Evolutionary conservation across 768 basidiomycete genomes (phyloP), one percentile per base, ranked within the genome.

Genomic region (Pulveroboletus ravenelii): DNA sequence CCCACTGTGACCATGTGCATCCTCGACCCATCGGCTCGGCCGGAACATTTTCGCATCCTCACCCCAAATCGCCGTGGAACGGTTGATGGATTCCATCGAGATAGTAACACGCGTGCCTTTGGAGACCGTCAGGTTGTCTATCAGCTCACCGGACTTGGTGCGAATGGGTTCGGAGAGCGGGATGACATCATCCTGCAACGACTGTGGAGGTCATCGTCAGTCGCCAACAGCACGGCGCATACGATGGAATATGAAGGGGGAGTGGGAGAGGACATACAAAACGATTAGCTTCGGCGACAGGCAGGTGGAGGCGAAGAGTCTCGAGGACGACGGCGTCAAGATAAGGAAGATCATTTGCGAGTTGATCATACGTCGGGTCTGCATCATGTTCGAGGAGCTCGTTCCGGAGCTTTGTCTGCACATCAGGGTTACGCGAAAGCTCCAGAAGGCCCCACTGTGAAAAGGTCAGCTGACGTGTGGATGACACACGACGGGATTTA

Each of bases 1-100:
- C 1, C 66, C 61, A 12, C 64, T 61, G 5, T 20, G 27, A 12
- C 51, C 36, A 3, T 30, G 15, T 10, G 20, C 17, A 3, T 64
- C 63, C 9, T 63, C 61, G 6, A 86, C 67, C 85, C 86, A 89
- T 15, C 85, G 70, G 46, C 80, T 79, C 0, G 85, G 85, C 27
- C 74, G 70, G 60, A 82, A 89, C 25, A 75, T 72, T 23, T 74
- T 72, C 1, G 81, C 76, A 44, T 82, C 77, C 0, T 72, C 60
- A 0, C 86, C 86, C 87, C 86, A 87, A 20, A 84, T 61, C 1
- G 62, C 66, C 40, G 72, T 69, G 6, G 78, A 76, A 5, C 70
- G 65, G 59, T 87, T 84, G 51, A 81, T 71, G 15, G 65, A 67
- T 14, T 65, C 53, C 34, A 82, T 74, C 1, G 79, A 73, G 5